Percentiles rank a stretch among this genome's conserved stretches.
Conservation (phyloP, 352 stramenopile genomes). For the Aphanomyces cochlioides region DNA sequence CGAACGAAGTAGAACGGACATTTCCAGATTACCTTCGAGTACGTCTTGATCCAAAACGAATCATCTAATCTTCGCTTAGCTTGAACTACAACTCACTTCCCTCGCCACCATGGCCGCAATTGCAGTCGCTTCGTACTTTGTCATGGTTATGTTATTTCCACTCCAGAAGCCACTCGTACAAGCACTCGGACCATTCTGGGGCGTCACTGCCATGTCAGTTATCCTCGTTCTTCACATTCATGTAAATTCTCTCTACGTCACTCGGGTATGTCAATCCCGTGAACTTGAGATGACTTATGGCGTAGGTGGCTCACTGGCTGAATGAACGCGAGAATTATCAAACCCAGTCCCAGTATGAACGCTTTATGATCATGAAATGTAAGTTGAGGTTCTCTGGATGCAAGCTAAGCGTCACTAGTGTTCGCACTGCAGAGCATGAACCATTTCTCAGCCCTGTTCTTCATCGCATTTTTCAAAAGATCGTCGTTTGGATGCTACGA, state of each 20-base stretch:
- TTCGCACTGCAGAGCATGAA: conserved; percentile 45
- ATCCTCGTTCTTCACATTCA: conserved; percentile 9
- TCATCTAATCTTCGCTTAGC: not conserved
- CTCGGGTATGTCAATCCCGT: not conserved
- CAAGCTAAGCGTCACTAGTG: conserved; percentile 16
- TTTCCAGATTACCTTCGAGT: conserved; percentile 30
- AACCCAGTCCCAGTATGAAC: conserved; percentile 33
- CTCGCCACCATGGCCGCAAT: not conserved
- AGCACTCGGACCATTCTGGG: not conserved
- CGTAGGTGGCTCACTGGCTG: conserved; percentile 33
- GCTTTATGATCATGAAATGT: conserved; percentile 39
- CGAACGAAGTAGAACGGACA: conserved; percentile 36
- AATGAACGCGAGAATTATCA: conserved; percentile 41
- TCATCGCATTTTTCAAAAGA: conserved; percentile 35
- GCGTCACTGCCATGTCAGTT: conserved; percentile 4
- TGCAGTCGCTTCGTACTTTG: not conserved
- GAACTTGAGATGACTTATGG: not conserved
- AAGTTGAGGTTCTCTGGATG: not conserved
- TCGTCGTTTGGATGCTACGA: conserved; percentile 6
- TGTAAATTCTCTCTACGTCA: not conserved
- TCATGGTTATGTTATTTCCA: not conserved
- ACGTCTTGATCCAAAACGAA: not conserved
- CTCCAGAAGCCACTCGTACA: not conserved
- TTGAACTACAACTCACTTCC: conserved; percentile 17
- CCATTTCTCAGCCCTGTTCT: conserved; percentile 39